Percentiles rank a stretch among this genome's conserved stretches.
Conservation (phyloP, 2,329 filamentous ascomycete genomes). For the Xylaria sp. region DNA sequence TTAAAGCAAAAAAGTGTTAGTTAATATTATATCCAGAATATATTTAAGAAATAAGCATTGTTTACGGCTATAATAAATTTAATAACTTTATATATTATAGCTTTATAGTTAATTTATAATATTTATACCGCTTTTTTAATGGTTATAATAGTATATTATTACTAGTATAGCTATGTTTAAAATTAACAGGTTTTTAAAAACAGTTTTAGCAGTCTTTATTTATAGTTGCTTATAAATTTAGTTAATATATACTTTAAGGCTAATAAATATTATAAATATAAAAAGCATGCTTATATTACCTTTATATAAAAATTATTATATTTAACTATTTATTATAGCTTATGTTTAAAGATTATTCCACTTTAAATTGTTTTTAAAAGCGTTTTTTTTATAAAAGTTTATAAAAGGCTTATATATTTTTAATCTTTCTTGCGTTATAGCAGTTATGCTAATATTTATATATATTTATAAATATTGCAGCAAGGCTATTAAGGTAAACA, state of each 20-base stretch:
- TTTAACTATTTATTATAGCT: constrained; percentile 1
- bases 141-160: constrained; percentile 10
- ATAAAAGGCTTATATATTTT: too few species aligned
- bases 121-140: constrained; percentile 3
- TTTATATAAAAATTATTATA: neutral
- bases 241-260: neutral
- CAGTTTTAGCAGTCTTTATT: neutral
- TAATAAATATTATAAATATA: constrained; percentile 9
- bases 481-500: too few species aligned
- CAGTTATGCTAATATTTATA: too few species aligned
- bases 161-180: neutral
- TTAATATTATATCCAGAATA: too few species aligned
- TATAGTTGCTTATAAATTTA: neutral
- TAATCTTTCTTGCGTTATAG: too few species aligned
- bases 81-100: neutral
- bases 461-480: too few species aligned
- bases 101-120: neutral
- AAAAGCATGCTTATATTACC: neutral
- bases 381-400: too few species aligned
- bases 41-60: too few species aligned
- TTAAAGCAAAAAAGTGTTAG: too few species aligned
- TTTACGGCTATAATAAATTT: neutral
- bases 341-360: neutral
- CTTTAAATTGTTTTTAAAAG: neutral
- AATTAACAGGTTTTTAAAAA: neutral